Conservation (phyloP, 768 basidiomycete genomes). For the Dioszegia aurantiaca region DNA sequence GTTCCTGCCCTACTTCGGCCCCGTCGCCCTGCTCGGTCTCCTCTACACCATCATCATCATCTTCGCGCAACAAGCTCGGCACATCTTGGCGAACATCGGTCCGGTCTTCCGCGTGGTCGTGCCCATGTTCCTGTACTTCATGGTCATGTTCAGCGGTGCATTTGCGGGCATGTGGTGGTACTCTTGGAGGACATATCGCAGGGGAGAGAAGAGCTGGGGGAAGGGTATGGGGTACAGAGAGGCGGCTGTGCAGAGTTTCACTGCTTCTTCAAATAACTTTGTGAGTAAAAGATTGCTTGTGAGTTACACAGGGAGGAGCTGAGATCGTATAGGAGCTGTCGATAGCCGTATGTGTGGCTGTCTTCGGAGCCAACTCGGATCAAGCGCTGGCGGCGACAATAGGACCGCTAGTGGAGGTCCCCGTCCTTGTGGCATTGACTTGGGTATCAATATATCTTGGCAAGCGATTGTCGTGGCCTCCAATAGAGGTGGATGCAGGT, state of each 20-base stretch:
- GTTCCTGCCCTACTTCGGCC: constrained; percentile 70
- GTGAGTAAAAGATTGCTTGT: too few relatives aligned
- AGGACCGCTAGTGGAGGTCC: constrained; percentile 58
- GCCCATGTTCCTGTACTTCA: constrained; percentile 72
- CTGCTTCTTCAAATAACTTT: constrained; percentile 67
- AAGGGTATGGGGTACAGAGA: constrained; percentile 61
- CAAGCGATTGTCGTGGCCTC: constrained; percentile 15
- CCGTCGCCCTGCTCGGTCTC: constrained; percentile 68
- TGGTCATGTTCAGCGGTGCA: constrained; percentile 68
- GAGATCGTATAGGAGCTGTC: constrained; percentile 60
- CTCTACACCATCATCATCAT: constrained; percentile 64
- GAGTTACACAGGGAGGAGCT: not conserved
- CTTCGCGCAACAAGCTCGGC: constrained; percentile 56
- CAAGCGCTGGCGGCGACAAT: constrained; percentile 75
- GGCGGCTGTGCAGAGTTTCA: constrained; percentile 75
- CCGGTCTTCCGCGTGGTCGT: constrained; percentile 77
- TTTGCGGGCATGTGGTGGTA: constrained; percentile 62
- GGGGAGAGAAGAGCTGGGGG: constrained; percentile 61
- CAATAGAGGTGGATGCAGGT: constrained; percentile 2
- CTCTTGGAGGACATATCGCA: constrained; percentile 52
- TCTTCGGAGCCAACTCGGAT: constrained; percentile 72
- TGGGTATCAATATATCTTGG: constrained; percentile 24
- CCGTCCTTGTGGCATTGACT: constrained; percentile 67
- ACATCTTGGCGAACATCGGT: constrained; percentile 70
- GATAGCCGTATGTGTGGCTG: constrained; percentile 74